A percentile compares a stretch with the other conserved stretches of the same genome.
phyloP scores from a whole-genome alignment of 257 asterid genomes.

The Primulina huaijiensis region DNA sequence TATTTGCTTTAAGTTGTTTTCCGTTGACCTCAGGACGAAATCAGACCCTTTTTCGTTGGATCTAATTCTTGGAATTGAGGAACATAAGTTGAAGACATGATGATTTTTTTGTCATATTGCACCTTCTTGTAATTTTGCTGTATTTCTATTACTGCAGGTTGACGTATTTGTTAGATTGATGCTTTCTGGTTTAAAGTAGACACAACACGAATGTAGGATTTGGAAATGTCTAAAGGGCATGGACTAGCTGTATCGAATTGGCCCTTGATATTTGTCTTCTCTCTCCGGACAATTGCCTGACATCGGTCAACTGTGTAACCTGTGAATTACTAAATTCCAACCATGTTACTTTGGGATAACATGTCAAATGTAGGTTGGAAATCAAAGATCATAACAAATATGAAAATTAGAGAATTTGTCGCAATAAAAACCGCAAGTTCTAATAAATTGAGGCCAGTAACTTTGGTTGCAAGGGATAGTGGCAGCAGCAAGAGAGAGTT shows the following conservation, averaged over 20 bases:
- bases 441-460: slow-evolving; percentile 7
- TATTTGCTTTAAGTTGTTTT: not conserved
- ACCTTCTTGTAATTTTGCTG: not conserved
- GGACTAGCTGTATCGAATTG: slow-evolving; percentile 14
- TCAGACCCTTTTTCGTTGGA: not conserved
- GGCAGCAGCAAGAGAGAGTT: not conserved
- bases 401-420: slow-evolving; percentile 15
- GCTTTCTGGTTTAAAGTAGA: slow-evolving; percentile 3
- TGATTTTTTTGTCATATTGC: slow-evolving; percentile 1
- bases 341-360: slow-evolving; percentile 9
- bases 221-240: not conserved
- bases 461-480: slow-evolving; percentile 5
- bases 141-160: slow-evolving; percentile 8
- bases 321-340: not conserved
- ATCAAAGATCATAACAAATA: slow-evolving; percentile 1
- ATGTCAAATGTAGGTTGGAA: slow-evolving; percentile 1
- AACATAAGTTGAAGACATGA: not conserved
- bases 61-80: not conserved
- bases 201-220: not conserved
- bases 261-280: not conserved
- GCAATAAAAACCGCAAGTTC: slow-evolving; percentile 4
- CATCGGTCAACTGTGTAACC: not conserved
- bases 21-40: not conserved
- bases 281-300: not conserved
- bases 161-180: slow-evolving; percentile 4